Evolutionary conservation across 2,329 filamentous ascomycete species (phyloP).

Genomic region (Neofusicoccum laricinum): DNA sequence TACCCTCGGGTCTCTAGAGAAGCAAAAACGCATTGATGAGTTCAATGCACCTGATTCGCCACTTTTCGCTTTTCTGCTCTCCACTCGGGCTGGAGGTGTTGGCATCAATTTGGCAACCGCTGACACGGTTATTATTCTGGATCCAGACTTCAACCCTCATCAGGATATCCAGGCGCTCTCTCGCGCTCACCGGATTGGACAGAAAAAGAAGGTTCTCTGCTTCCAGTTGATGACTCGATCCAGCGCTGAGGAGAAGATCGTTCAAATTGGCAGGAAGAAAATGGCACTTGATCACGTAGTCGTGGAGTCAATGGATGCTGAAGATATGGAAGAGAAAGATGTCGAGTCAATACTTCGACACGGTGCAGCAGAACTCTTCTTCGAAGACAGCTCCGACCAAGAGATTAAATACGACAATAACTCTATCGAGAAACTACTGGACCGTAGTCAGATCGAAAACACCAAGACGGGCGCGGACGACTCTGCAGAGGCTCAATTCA

Average conservation of each 20-base stretch:
- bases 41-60: slow-evolving; percentile 83
- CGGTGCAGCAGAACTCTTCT: slow-evolving; percentile 83
- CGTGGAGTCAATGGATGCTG: slow-evolving; percentile 84
- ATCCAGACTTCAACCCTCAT: slow-evolving; percentile 96
- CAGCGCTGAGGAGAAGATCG: slow-evolving; percentile 90
- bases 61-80: slow-evolving; percentile 87
- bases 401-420: slow-evolving; percentile 79
- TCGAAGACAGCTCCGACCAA: slow-evolving; percentile 65
- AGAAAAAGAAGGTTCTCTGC: slow-evolving; percentile 92
- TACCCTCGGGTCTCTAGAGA: slow-evolving; percentile 74
- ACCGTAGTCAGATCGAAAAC: slow-evolving; percentile 77
- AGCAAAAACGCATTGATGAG: slow-evolving; percentile 90
- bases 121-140: slow-evolving; percentile 95
- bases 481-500: slow-evolving; percentile 76
- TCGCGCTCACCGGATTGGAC: slow-evolving; percentile 91
- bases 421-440: slow-evolving; percentile 86
- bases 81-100: slow-evolving; percentile 90
- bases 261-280: slow-evolving; percentile 93
- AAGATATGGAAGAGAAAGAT: slow-evolving; percentile 76
- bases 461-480: slow-evolving; percentile 62
- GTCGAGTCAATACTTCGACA: slow-evolving; percentile 84
- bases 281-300: slow-evolving; percentile 93
- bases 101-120: slow-evolving; percentile 97
- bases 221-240: slow-evolving; percentile 91
- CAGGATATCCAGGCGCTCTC: slow-evolving; percentile 96